These are phyloP conservation scores for Suillus subaureus DNA, from an alignment of 768 basidiomycete genomes.

Conservation along the genomic window DNA sequence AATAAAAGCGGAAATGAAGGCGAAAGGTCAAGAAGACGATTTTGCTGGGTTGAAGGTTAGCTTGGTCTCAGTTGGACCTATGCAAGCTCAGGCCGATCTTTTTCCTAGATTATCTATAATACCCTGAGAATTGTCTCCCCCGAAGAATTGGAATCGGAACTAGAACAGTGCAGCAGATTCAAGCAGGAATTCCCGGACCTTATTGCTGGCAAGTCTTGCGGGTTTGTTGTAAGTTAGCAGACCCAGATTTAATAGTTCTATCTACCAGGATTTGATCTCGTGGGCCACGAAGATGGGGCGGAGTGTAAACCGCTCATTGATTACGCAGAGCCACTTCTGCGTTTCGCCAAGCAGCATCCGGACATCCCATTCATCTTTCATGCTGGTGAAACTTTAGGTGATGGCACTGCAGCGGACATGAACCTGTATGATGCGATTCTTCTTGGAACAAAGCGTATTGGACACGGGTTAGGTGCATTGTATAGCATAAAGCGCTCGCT, in stretches of 20 bases:
- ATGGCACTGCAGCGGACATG: slow-evolving; percentile 45
- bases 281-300: slow-evolving; percentile 46
- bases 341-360: slow-evolving; percentile 37
- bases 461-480: slow-evolving; percentile 42
- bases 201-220: slow-evolving; percentile 37
- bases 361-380: slow-evolving; percentile 50
- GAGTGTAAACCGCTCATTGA: slow-evolving; percentile 34
- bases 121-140: slow-evolving; percentile 38
- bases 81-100: not conserved
- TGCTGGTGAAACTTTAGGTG: slow-evolving; percentile 51
- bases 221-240: not conserved
- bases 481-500: not conserved
- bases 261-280: slow-evolving; percentile 47
- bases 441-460: slow-evolving; percentile 51
- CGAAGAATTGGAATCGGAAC: slow-evolving; percentile 42
- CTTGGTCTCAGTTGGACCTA: not conserved
- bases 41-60: slow-evolving; percentile 44
- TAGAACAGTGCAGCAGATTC: slow-evolving; percentile 44
- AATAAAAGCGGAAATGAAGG: slow-evolving; percentile 35
- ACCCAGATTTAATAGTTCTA: not conserved
- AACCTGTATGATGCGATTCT: slow-evolving; percentile 53
- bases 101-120: slow-evolving; percentile 44
- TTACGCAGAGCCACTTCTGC: slow-evolving; percentile 40
- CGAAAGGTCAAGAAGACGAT: slow-evolving; percentile 40
- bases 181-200: slow-evolving; percentile 49